Base-by-base conservation (phyloP, 345 rosid species). In the Brassica rapa region DNA sequence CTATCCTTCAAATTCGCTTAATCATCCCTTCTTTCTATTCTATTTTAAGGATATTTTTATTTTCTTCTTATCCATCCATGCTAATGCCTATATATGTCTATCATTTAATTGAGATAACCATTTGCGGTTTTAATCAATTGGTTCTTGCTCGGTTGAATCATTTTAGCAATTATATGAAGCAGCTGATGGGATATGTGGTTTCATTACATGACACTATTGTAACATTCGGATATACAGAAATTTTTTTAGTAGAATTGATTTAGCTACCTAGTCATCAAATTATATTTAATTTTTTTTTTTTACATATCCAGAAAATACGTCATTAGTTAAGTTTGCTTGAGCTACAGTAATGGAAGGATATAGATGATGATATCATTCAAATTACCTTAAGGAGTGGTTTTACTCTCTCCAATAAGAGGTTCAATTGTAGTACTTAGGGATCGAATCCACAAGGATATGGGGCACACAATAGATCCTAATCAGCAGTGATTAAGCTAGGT, bases 31-130 rank as follows among this genome's bases (percentile, higher is more conserved):
- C 3, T 56, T 56, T 63, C 16, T 25, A 65, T 35, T 12, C 81
- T 72, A 78, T 6, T n/a, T 72, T 78, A 72, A 72, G 82, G 53
- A 57, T 78, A 1, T 35, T 11, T 10, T 1, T 3, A 77, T 19
- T 49, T 49, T 49, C 56, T 56, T 70, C 33, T 77, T 63, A 77
- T 46, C 60, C 56, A 0, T 2, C 73, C 30, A 27, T 68, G 7
- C 14, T 46, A 46, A 49, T 16, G 56, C n/a, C 56, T 49, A 49
- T n/a, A 49, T 49, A 49, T 49, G 56, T 68, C 35, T 68, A 60
- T 6, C 43, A 16, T 23, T 46, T 62, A 7, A 30, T 49, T 51
- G 41, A 70, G 6, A 32, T 24, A 35, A 53, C 19, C 1, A 10
- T 43, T 57, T 46, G 5, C 10, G 8, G 16, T 19, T 32, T 69